Percentiles rank a stretch among this genome's conserved stretches.
Evolutionary conservation across 192 early-diverging fungal genomes (phyloP).

Genomic region (Backusella tuberculispora): DNA sequence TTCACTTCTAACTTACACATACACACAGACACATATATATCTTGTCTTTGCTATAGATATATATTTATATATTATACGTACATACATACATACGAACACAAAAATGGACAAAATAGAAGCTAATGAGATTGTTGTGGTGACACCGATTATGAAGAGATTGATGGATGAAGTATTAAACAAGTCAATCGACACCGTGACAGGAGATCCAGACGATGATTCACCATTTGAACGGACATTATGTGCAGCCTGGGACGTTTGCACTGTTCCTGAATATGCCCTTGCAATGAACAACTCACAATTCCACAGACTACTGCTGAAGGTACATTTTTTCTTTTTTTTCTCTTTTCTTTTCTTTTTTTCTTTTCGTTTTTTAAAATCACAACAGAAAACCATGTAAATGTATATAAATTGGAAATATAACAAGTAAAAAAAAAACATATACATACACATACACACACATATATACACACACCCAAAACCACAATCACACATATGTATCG

Average conservation of each 20-base stretch:
- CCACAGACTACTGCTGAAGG: constrained; percentile 37
- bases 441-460: not conserved
- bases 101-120: constrained; percentile 1
- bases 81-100: not conserved
- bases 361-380: not conserved
- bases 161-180: constrained; percentile 27
- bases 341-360: not conserved
- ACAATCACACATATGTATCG: not conserved
- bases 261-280: constrained; percentile 33
- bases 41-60: no score
- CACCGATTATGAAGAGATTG: constrained; percentile 30
- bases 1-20: no score
- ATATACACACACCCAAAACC: not conserved
- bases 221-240: constrained; percentile 39
- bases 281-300: constrained; percentile 27
- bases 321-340: constrained; percentile 13
- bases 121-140: constrained; percentile 17
- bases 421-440: no score
- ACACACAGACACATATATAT: no score
- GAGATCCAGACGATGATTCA: constrained; percentile 35
- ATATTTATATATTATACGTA: no score
- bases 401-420: not conserved
- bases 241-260: constrained; percentile 39
- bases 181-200: not conserved
- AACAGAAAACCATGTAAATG: not conserved